A percentile compares a stretch with the other conserved stretches of the same genome.
Conservation (phyloP, 73 alveolate species). For the Durusdinium trenchii region DNA sequence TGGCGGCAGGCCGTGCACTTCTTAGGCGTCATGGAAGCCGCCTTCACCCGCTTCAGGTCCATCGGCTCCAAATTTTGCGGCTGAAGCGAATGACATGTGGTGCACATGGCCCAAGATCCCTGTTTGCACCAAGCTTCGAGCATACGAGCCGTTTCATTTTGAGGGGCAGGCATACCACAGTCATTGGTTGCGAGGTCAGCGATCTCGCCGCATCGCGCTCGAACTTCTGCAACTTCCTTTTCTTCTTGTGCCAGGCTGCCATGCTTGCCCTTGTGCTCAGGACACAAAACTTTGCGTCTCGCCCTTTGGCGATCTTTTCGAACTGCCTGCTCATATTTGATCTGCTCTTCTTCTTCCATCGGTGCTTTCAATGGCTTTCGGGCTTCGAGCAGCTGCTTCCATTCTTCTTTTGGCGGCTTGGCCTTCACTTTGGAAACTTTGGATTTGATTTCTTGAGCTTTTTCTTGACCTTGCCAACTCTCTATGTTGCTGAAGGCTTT, state of each 20-base stretch:
- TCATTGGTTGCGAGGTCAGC: constrained; percentile 1
- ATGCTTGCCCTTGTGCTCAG: background rate
- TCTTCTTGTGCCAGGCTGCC: background rate
- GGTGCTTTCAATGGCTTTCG: background rate
- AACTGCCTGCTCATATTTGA: background rate
- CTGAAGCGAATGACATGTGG: background rate
- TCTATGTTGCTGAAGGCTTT: background rate
- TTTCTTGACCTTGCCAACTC: background rate
- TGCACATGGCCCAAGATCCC: constrained; percentile 57
- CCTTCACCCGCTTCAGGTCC: background rate
- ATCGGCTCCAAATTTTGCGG: constrained; percentile 19
- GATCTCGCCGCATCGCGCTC: background rate
- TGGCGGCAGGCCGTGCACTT: constrained; percentile 25
- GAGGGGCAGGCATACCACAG: background rate
- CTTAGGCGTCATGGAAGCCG: background rate
- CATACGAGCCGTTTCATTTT: no score
- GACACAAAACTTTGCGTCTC: background rate
- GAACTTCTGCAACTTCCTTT: background rate
- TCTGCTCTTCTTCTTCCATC: background rate
- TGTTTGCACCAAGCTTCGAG: constrained; percentile 53
- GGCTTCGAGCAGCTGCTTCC: background rate
- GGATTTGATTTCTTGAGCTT: background rate
- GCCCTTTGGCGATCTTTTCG: background rate
- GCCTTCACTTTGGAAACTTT: background rate
- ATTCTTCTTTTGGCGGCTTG: background rate